Conservation (phyloP, 768 basidiomycete species). For the Tylopilus felleus region DNA sequence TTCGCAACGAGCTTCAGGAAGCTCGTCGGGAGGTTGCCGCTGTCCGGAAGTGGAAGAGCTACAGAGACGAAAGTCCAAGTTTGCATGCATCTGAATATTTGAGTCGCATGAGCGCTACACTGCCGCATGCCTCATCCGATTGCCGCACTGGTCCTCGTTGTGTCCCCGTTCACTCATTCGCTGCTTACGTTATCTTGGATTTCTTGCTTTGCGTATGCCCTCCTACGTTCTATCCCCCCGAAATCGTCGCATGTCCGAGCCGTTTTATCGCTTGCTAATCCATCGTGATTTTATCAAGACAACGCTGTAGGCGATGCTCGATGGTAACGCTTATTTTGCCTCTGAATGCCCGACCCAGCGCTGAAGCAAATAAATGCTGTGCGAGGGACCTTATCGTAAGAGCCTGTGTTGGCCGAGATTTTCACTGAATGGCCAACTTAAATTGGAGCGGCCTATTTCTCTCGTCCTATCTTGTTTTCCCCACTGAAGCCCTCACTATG, state of each 20-base stretch:
- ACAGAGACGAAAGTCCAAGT: constrained; percentile 84
- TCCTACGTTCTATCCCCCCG: not conserved
- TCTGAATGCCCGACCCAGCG: too few species aligned
- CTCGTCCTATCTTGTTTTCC: constrained; percentile 12
- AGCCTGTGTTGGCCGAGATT: not conserved
- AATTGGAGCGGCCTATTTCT: constrained; percentile 20
- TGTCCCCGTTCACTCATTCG: constrained; percentile 12
- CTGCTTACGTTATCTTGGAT: constrained; percentile 31
- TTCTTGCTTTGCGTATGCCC: constrained; percentile 33
- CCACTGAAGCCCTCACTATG: constrained; percentile 26
- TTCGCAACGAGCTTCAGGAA: constrained; percentile 72
- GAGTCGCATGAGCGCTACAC: constrained; percentile 6
- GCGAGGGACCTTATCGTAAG: not conserved
- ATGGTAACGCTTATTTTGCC: too few species aligned
- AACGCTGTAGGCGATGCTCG: too few species aligned
- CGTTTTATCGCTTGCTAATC: too few species aligned
- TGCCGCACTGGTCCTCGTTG: constrained; percentile 3
- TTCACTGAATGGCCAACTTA: too few species aligned
- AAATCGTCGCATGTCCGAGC: too few species aligned
- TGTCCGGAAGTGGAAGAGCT: constrained; percentile 81
- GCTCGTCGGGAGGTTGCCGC: constrained; percentile 76
- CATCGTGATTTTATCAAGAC: too few species aligned
- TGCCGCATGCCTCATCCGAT: constrained; percentile 3
- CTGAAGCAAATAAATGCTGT: not conserved
- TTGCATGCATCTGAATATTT: constrained; percentile 72